A percentile compares a stretch with the other conserved stretches of the same genome.
phyloP scores from a whole-genome alignment of 768 basidiomycete species.

The Pilatotrama ljubarskyi region DNA sequence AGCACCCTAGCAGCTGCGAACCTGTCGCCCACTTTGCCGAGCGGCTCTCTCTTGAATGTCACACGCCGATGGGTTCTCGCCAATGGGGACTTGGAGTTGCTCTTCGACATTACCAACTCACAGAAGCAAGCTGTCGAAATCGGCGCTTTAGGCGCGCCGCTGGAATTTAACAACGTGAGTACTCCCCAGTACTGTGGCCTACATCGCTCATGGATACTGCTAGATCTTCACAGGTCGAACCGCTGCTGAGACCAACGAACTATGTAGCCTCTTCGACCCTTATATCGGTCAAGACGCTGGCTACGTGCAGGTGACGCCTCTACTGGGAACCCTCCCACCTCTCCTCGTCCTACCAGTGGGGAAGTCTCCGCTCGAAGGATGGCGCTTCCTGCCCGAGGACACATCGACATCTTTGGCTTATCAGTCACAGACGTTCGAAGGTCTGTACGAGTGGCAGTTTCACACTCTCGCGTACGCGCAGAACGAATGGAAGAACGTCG shows the following conservation, averaged over 20 bases:
- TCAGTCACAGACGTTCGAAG: slow-evolving; percentile 62
- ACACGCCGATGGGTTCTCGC: slow-evolving; percentile 53
- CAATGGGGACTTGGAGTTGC: slow-evolving; percentile 42
- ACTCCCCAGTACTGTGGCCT: background rate
- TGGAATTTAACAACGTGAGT: slow-evolving; percentile 58
- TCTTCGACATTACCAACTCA: slow-evolving; percentile 52
- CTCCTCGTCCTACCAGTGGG: slow-evolving; percentile 49
- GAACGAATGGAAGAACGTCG: slow-evolving; percentile 52
- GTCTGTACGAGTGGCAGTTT: slow-evolving; percentile 60
- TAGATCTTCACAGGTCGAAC: slow-evolving; percentile 58
- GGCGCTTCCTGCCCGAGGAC: slow-evolving; percentile 55
- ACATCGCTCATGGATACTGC: background rate
- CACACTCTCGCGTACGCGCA: slow-evolving; percentile 57
- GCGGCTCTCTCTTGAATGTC: slow-evolving; percentile 45
- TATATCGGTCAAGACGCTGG: slow-evolving; percentile 60
- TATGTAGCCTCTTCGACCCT: slow-evolving; percentile 57
- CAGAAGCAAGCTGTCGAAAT: slow-evolving; percentile 51
- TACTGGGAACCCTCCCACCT: slow-evolving; percentile 54
- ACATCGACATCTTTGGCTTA: slow-evolving; percentile 48
- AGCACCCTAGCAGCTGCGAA: slow-evolving; percentile 50
- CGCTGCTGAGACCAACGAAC: slow-evolving; percentile 50
- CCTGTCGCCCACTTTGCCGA: slow-evolving; percentile 49
- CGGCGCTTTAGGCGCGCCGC: slow-evolving; percentile 51
- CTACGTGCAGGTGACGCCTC: slow-evolving; percentile 50
- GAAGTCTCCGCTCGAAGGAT: slow-evolving; percentile 53